Evolutionary conservation across 495 filamentous ascomycete genomes (phyloP).

Genomic region (Filosporella fistucella): DNA sequence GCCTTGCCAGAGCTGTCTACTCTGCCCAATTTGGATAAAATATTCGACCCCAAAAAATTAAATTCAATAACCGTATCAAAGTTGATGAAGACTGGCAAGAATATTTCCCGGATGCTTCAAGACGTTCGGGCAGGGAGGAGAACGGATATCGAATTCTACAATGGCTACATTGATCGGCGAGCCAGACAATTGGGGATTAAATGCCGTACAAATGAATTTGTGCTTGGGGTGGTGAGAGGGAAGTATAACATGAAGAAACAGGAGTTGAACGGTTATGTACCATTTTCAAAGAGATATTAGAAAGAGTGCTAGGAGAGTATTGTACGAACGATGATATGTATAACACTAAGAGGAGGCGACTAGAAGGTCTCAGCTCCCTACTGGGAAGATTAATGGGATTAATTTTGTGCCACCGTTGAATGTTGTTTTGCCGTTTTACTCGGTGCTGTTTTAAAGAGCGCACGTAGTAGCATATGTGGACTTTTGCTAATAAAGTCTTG

Average conservation of each 20-base stretch:
- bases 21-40: background rate
- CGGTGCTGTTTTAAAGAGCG: too few species aligned
- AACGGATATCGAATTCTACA: constrained; percentile 28
- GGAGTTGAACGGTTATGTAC: background rate
- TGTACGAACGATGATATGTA: too few species aligned
- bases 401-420: too few species aligned
- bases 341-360: too few species aligned
- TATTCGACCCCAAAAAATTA: constrained; percentile 9
- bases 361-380: too few species aligned
- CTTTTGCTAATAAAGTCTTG: too few species aligned
- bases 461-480: too few species aligned
- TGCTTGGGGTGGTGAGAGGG: constrained; percentile 15
- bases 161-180: constrained; percentile 21
- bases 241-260: constrained; percentile 12
- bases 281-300: background rate
- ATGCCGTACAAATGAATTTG: constrained; percentile 1
- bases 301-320: background rate
- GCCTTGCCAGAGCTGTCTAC: constrained; percentile 53
- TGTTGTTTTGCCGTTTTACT: too few species aligned
- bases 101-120: constrained; percentile 19
- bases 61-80: constrained; percentile 1
- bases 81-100: constrained; percentile 4
- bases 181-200: constrained; percentile 21
- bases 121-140: constrained; percentile 17
- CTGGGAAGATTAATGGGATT: too few species aligned